These are phyloP conservation scores for Salix dunnii DNA, from an alignment of 345 rosid genomes.

Conservation along the genomic window DNA sequence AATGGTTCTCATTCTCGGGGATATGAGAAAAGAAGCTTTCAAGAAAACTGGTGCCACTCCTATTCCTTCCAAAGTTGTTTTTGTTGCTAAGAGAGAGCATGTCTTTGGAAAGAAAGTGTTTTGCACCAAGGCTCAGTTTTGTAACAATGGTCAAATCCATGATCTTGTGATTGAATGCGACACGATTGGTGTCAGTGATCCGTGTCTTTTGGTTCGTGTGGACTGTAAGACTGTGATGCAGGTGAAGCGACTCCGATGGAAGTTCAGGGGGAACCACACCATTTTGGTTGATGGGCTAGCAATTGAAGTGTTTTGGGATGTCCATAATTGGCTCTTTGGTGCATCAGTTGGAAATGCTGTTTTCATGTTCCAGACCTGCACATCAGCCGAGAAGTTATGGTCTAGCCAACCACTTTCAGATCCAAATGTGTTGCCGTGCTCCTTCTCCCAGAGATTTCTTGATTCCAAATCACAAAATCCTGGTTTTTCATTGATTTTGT, in stretches of 20 bases:
- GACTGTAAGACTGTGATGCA: slow-evolving; percentile 78
- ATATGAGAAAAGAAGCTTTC: slow-evolving; percentile 81
- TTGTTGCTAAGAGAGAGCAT: slow-evolving; percentile 78
- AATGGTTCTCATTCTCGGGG: slow-evolving; percentile 79
- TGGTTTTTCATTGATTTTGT: slow-evolving; percentile 73
- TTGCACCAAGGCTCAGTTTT: slow-evolving; percentile 68
- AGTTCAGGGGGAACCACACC: slow-evolving; percentile 79
- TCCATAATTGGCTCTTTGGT: slow-evolving; percentile 84
- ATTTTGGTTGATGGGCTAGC: slow-evolving; percentile 70
- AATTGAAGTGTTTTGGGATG: slow-evolving; percentile 90
- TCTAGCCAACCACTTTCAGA: slow-evolving; percentile 50
- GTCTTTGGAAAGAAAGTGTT: slow-evolving; percentile 69
- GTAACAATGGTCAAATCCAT: slow-evolving; percentile 57
- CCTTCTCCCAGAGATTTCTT: slow-evolving; percentile 59
- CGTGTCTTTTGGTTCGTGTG: slow-evolving; percentile 63
- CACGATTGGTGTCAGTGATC: slow-evolving; percentile 46
- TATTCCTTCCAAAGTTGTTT: slow-evolving; percentile 40
- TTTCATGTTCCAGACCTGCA: slow-evolving; percentile 86
- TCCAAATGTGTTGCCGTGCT: slow-evolving; percentile 44
- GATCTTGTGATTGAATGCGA: slow-evolving; percentile 72
- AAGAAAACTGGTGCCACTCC: slow-evolving; percentile 57
- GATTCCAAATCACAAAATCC: slow-evolving; percentile 61
- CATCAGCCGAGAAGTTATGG: slow-evolving; percentile 67
- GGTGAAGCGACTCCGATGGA: slow-evolving; percentile 77
- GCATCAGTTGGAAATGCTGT: slow-evolving; percentile 70